These are phyloP conservation scores for Scheffersomyces stambukii DNA, from an alignment of 1,139 yeast genomes.

Conservation along the genomic window DNA sequence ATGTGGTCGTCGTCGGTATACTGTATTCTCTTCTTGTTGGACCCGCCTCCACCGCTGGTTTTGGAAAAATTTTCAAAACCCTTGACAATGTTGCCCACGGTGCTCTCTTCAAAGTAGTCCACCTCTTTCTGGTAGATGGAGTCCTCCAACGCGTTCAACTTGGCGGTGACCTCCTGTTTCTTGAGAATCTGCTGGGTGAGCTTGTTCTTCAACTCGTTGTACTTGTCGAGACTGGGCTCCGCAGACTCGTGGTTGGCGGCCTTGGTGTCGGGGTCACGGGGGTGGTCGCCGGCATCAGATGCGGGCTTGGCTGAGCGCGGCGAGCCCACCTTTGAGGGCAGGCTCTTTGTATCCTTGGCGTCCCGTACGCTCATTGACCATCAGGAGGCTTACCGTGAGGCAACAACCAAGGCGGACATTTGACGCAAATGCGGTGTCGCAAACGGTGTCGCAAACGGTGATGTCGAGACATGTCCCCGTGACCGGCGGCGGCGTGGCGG, in stretches of 20 bases:
- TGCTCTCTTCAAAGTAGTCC: slow-evolving; percentile 65
- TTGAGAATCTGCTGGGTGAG: slow-evolving; percentile 61
- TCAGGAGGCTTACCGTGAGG: too few relatives aligned
- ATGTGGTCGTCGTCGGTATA: slow-evolving; percentile 81
- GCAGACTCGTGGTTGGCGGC: background rate
- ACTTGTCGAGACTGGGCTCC: slow-evolving; percentile 38
- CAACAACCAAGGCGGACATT: too few relatives aligned
- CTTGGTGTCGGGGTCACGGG: background rate
- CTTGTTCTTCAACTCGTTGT: slow-evolving; percentile 64
- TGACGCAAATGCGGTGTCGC: too few relatives aligned
- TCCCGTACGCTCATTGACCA: too few relatives aligned
- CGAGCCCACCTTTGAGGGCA: slow-evolving; percentile 5
- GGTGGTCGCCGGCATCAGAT: background rate
- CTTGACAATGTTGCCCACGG: slow-evolving; percentile 76
- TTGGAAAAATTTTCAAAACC: slow-evolving; percentile 86
- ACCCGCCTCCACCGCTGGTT: slow-evolving; percentile 17
- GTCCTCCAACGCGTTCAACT: slow-evolving; percentile 65
- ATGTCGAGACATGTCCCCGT: too few relatives aligned
- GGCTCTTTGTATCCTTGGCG: slow-evolving; percentile 4
- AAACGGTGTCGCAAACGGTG: too few relatives aligned
- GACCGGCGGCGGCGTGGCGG: too few relatives aligned
- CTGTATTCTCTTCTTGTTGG: slow-evolving; percentile 48
- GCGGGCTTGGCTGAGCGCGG: slow-evolving; percentile 3
- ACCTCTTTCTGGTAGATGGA: slow-evolving; percentile 79
- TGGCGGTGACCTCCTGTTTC: slow-evolving; percentile 63